phyloP scores from a whole-genome alignment of 1,284 basidiomycete genomes.

The Schizophyllum commune region DNA sequence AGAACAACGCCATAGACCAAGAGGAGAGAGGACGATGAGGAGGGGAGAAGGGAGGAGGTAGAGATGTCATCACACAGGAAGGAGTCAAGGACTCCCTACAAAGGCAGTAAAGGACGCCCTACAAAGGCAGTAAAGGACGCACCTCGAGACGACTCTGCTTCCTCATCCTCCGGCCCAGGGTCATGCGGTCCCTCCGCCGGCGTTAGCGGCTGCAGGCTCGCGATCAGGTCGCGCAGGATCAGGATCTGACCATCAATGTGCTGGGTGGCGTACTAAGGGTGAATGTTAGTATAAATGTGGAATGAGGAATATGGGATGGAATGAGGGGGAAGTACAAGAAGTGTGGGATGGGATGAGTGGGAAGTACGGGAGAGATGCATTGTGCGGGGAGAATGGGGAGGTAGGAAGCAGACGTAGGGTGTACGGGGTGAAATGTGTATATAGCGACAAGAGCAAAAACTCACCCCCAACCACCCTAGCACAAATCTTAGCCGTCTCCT shows the following conservation, averaged over 20 bases:
- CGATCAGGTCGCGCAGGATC: constrained; percentile 75
- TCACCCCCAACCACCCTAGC: not conserved
- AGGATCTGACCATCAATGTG: constrained; percentile 87
- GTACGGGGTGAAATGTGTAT: too few species aligned
- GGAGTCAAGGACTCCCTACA: too few species aligned
- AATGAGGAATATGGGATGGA: not conserved
- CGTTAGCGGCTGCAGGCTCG: constrained; percentile 50
- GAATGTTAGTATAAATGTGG: constrained; percentile 1
- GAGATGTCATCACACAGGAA: constrained; percentile 12
- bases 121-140: too few species aligned
- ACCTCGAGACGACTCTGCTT: not conserved
- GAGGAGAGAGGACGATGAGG: constrained; percentile 16
- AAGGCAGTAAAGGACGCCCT: too few species aligned
- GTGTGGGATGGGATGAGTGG: constrained; percentile 2
- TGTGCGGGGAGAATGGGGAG: not conserved
- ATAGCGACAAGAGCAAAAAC: not conserved
- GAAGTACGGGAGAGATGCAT: not conserved
- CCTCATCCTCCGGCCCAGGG: not conserved
- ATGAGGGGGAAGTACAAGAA: constrained; percentile 1
- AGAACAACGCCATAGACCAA: too few species aligned
- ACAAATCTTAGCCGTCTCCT: not conserved
- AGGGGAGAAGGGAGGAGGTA: too few species aligned
- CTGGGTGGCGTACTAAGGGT: constrained; percentile 68
- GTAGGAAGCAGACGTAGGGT: too few species aligned
- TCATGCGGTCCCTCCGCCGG: constrained; percentile 5